Percentiles rank a stretch among this genome's conserved stretches.
Conservation (phyloP, 1,284 basidiomycete genomes). For the Cutaneotrichosporon mucoides region DNA sequence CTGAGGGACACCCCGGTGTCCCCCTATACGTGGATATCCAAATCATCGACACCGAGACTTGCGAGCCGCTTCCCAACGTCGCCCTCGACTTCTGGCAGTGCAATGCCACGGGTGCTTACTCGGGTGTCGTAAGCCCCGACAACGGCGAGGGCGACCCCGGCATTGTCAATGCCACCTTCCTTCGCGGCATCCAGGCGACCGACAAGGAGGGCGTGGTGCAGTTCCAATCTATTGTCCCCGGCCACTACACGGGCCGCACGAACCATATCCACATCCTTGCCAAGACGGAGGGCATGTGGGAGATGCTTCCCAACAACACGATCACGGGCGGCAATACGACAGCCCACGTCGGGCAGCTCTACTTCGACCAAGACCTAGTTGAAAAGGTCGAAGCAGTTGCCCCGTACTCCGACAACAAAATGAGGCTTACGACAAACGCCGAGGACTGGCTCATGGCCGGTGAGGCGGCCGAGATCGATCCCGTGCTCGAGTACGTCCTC, state of each 20-base stretch:
- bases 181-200: constrained; percentile 65
- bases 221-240: constrained; percentile 67
- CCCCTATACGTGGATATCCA: too few species aligned
- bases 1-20: too few species aligned
- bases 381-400: constrained; percentile 41
- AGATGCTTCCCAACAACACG: constrained; percentile 28
- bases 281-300: constrained; percentile 13
- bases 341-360: constrained; percentile 52
- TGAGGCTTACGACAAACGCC: constrained; percentile 11
- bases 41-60: too few species aligned
- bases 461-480: too few species aligned
- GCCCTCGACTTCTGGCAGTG: constrained; percentile 65
- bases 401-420: constrained; percentile 46
- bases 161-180: constrained; percentile 51
- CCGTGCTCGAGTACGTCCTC: too few species aligned
- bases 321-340: constrained; percentile 39
- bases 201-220: constrained; percentile 63
- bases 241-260: constrained; percentile 50
- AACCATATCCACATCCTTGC: constrained; percentile 26
- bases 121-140: constrained; percentile 47
- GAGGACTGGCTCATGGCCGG: too few species aligned
- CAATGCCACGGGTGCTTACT: constrained; percentile 52
- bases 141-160: constrained; percentile 31
- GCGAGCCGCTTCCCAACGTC: constrained; percentile 51
- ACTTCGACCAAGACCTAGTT: constrained; percentile 51